Conservation (phyloP, 2,329 filamentous ascomycete genomes). For the Fusarium virguliforme region DNA sequence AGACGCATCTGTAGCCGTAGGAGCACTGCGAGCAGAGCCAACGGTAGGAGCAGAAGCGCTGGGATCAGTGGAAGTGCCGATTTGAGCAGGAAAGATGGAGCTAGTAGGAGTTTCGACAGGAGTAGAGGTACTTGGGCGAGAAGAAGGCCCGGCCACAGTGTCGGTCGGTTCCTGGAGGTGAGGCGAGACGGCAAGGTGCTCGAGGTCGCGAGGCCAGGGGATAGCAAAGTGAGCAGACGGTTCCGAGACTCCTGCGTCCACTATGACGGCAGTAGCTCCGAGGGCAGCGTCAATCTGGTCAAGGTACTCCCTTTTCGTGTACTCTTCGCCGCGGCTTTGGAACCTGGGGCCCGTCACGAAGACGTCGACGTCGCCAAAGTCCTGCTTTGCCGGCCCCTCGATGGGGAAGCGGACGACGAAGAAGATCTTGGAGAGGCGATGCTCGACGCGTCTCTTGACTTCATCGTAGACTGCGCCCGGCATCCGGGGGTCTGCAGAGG, state of each 20-base stretch:
- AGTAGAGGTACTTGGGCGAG: background rate
- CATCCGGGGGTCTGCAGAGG: conserved; percentile 77
- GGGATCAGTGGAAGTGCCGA: background rate
- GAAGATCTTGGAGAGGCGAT: conserved; percentile 68
- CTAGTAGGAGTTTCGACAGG: background rate
- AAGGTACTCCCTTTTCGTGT: conserved; percentile 50
- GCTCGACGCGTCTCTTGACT: conserved; percentile 64
- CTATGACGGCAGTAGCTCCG: conserved; percentile 61
- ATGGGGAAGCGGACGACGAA: conserved; percentile 71
- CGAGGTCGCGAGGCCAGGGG: conserved; percentile 62
- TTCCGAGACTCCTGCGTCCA: conserved; percentile 41
- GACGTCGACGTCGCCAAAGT: conserved; percentile 83
- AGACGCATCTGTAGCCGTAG: background rate
- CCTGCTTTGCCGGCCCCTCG: conserved; percentile 78
- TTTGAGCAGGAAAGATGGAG: background rate
- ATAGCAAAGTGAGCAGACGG: conserved; percentile 68
- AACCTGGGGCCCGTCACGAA: conserved; percentile 64
- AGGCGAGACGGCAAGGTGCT: conserved; percentile 3
- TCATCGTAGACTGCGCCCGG: conserved; percentile 68
- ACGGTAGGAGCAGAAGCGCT: background rate
- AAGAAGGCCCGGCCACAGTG: background rate
- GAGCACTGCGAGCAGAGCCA: background rate
- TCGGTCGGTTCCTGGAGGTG: background rate
- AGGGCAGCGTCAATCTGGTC: conserved; percentile 55
- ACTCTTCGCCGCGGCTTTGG: conserved; percentile 29